Conservation (phyloP, 164 flowering plant species). For the Vitis labrusca region DNA sequence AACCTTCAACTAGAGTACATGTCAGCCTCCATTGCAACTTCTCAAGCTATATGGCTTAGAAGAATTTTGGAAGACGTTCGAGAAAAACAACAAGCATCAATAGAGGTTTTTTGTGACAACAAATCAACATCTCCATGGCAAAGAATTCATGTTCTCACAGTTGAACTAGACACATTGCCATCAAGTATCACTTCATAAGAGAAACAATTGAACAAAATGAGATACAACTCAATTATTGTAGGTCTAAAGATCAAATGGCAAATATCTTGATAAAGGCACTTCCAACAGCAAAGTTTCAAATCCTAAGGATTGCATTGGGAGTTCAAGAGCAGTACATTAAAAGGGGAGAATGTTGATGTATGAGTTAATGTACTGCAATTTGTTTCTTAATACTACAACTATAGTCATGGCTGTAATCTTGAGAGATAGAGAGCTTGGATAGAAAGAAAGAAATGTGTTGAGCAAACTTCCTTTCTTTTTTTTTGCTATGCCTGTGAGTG, state of each 20-base stretch:
- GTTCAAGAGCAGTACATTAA: too few relatives aligned
- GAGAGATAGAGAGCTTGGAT: too few relatives aligned
- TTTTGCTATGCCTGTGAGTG: too few relatives aligned
- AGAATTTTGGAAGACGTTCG: constrained; percentile 8
- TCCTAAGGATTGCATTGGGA: too few relatives aligned
- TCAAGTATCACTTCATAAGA: constrained; percentile 12
- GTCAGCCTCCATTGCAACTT: not conserved
- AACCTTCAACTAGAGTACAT: constrained; percentile 15
- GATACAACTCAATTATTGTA: constrained; percentile 1
- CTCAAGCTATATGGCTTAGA: constrained; percentile 20
- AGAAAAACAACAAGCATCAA: not conserved
- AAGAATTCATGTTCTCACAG: constrained; percentile 11
- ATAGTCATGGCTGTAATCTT: too few relatives aligned
- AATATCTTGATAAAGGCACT: constrained; percentile 15
- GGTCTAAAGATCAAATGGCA: constrained; percentile 14
- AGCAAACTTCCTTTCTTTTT: too few relatives aligned
- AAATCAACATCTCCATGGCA: constrained; percentile 10
- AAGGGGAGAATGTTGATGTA: too few relatives aligned
- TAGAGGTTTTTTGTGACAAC: constrained; percentile 13
- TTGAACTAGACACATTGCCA: constrained; percentile 12
- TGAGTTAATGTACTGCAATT: too few relatives aligned
- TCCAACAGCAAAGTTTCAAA: not conserved
- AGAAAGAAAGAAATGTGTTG: too few relatives aligned
- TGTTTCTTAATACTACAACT: too few relatives aligned
- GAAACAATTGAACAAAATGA: not conserved